phyloP scores from a whole-genome alignment of 176 grass and related monocot genomes.

The Musa beccarii region DNA sequence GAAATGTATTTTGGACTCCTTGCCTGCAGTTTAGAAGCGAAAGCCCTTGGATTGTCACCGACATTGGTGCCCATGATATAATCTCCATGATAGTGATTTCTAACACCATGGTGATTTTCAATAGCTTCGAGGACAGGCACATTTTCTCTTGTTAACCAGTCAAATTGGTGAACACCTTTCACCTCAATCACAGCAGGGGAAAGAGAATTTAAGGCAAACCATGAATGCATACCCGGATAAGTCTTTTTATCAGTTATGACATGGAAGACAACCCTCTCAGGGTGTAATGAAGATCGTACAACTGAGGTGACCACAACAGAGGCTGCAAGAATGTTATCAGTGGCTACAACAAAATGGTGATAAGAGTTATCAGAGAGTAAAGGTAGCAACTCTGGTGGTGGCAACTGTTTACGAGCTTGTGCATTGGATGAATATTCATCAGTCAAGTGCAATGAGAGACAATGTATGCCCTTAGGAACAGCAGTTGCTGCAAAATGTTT shows the following conservation, averaged over 20 bases:
- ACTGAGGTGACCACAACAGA: slow-evolving; percentile 81
- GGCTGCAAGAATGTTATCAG: slow-evolving; percentile 94
- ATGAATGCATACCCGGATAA: slow-evolving; percentile 92
- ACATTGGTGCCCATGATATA: slow-evolving; percentile 42
- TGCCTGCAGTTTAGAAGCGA: slow-evolving; percentile 76
- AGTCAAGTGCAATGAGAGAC: slow-evolving; percentile 83
- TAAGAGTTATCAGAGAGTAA: slow-evolving; percentile 66
- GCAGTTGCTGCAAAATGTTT: slow-evolving; percentile 87
- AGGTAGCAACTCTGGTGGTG: slow-evolving; percentile 76
- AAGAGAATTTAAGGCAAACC: slow-evolving; percentile 85
- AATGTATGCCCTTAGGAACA: slow-evolving; percentile 89
- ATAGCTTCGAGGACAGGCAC: slow-evolving; percentile 73
- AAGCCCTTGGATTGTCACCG: slow-evolving; percentile 61
- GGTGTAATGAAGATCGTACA: slow-evolving; percentile 54
- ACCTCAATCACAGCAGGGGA: slow-evolving; percentile 67
- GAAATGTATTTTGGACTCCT: slow-evolving; percentile 86
- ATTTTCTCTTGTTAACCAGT: slow-evolving; percentile 94
- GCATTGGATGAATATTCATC: slow-evolving; percentile 97
- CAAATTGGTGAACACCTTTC: slow-evolving; percentile 88
- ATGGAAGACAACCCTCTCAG: slow-evolving; percentile 82
- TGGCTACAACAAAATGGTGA: slow-evolving; percentile 70
- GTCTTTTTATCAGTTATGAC: slow-evolving; percentile 96
- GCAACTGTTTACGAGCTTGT: slow-evolving; percentile 82
- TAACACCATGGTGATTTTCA: slow-evolving; percentile 57
- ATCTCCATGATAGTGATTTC: slow-evolving; percentile 61